phyloP scores from a whole-genome alignment of 2,329 filamentous ascomycete species.

The Colletotrichum gigasporum region DNA sequence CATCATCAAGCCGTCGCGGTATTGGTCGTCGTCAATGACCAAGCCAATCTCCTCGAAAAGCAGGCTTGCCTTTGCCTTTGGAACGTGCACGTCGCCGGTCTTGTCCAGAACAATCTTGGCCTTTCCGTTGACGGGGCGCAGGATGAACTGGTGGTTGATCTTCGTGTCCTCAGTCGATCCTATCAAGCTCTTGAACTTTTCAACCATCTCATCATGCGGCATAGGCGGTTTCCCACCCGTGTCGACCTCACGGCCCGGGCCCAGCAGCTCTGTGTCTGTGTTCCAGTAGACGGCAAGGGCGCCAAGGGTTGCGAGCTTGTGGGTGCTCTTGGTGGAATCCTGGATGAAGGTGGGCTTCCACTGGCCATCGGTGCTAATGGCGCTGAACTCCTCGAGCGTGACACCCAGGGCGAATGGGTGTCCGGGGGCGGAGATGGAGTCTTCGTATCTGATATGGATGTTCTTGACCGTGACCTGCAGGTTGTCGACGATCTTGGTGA shows the following conservation, averaged over 20 bases:
- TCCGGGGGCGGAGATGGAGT: slow-evolving; percentile 92
- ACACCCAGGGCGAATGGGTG: slow-evolving; percentile 95
- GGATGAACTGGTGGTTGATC: slow-evolving; percentile 84
- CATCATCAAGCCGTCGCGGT: slow-evolving; percentile 97
- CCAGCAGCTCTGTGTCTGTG: slow-evolving; percentile 86
- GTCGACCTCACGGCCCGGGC: slow-evolving; percentile 79
- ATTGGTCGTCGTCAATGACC: slow-evolving; percentile 97
- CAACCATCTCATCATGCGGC: slow-evolving; percentile 79
- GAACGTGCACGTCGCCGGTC: slow-evolving; percentile 78
- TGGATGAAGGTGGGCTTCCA: slow-evolving; percentile 98
- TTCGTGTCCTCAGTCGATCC: slow-evolving; percentile 70
- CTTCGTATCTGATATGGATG: slow-evolving; percentile 97
- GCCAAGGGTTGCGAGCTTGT: slow-evolving; percentile 92
- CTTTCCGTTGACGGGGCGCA: slow-evolving; percentile 94
- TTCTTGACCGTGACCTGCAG: slow-evolving; percentile 98
- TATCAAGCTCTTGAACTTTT: slow-evolving; percentile 82
- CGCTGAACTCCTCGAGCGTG: slow-evolving; percentile 95
- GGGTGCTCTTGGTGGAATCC: slow-evolving; percentile 81
- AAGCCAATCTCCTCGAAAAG: slow-evolving; percentile 98
- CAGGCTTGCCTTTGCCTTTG: slow-evolving; percentile 89
- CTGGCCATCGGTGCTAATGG: slow-evolving; percentile 91
- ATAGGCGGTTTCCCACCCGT: slow-evolving; percentile 67
- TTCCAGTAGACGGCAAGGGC: slow-evolving; percentile 98
- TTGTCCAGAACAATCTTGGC: slow-evolving; percentile 97
- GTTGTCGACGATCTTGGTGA: slow-evolving; percentile 98